Base-by-base conservation (phyloP, 225 moss, liverwort and hornwort genomes). In the Pseudoscleropodium purum region DNA sequence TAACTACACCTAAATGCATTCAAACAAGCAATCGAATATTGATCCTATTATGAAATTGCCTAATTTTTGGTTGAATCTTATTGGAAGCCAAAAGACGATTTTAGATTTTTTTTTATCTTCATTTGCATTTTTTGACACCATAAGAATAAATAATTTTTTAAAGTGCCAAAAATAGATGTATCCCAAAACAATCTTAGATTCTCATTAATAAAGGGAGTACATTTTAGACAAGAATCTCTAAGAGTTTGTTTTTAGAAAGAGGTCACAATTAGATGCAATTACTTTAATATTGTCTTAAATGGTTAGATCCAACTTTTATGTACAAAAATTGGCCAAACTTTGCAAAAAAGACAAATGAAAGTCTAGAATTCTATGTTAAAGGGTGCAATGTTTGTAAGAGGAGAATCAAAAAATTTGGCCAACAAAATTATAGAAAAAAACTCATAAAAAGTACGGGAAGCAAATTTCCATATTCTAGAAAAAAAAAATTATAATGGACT, bases 61-160 rank as follows among this genome's bases (percentile, higher is more conserved):
- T 3, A 19, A 18, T 41, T 57, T 56, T 26, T 54, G 12, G 3
- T 30, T 41, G 8, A 0, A 18, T 56, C 13, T 17, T 7, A 0
- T 21, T 37, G 3, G 6, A 36, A 34, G 51, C 34, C 8, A 34
- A 76, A 78, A 54, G 9, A 54, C 0, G 15, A 15, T 52, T 78
- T 0, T 36, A 15, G 0, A 54, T 54, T 54, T 5, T 54, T 5
- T 36, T 9, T 7, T 0, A 47, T 75, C 0, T 0, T 1, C 0
- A 21, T 13, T 13, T 36, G 36, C 6, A 37, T 25, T 54, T 23
- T 78, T 24, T 1, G 0, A 51, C 13, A 52, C 3, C 0, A 0
- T 37, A 36, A 15, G 2, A 78, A 33, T 23, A 15, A 54, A 14
- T 36, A 54, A 23, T 24, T 77, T 23, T 77, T 52, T 3, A 14